Evolutionary conservation across 208 protist species (phyloP), one percentile per base, ranked within the genome.

Genomic region (Crithidia fasciculata): DNA sequence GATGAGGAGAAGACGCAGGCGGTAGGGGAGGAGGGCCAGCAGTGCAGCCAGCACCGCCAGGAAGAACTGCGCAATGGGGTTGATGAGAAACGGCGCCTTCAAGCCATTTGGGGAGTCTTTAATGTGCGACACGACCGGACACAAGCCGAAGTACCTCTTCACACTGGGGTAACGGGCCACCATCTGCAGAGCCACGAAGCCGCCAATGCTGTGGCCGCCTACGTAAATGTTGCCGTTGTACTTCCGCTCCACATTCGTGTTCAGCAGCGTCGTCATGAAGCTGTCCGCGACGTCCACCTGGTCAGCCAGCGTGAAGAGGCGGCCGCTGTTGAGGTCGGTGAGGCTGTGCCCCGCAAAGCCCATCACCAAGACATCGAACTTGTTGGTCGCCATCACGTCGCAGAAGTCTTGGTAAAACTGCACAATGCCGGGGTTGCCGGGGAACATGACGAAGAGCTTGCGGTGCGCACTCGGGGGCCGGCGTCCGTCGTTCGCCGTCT

Each of bases 151-250:
- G 68, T 74, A 92, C 28, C 65, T 78, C 67, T 89, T 83, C 65
- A 95, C 69, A 37, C 55, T 19, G 1, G 68, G 56, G 69, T 85
- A 88, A 4, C 81, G 79, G 1, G 81, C 53, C n/a, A 88, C 57
- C 71, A 95, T 82, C 8, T 95, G 80, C 66, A 89, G 49, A 0
- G 80, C 87, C 8, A 95, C 66, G 72, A 93, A 92, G 13, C 82
- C 87, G n/a, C 90, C 90, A 56, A 95, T 91, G 66, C 90, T 95
- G 65, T 95, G 90, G 4, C 90, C 90, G n/a, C 71, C 90, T 43
- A 92, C 74, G 56, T 81, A 93, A 9, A 94, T 69, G 65, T 83
- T 69, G 13, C 78, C 69, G 2, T 67, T 66, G 70, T 94, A 94
- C 72, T 72, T 78, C 9, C 45, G 39, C 13, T 58, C 59, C n/a